Evolutionary conservation across 1,139 yeast species (phyloP).

Genomic region (Groenewaldozyma sp.): DNA sequence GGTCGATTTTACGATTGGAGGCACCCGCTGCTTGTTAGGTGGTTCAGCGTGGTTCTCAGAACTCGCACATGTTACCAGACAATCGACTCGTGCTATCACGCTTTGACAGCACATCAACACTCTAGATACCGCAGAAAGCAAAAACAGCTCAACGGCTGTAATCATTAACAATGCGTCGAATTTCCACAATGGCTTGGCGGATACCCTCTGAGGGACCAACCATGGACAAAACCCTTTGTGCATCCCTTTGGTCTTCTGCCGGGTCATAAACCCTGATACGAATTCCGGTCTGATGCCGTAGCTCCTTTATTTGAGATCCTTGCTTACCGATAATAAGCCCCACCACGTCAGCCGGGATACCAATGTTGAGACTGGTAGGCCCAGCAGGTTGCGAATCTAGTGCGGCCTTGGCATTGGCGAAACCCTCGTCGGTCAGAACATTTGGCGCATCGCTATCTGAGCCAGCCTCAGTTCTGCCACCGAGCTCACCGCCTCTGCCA

Average conservation of each 20-base stretch:
- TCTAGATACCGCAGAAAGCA: too few relatives aligned
- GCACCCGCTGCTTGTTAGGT: too few relatives aligned
- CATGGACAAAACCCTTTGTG: slow-evolving; percentile 37
- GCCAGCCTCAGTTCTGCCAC: neutral
- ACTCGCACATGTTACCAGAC: too few relatives aligned
- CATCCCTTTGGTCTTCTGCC: neutral
- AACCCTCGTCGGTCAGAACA: neutral
- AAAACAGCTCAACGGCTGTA: too few relatives aligned
- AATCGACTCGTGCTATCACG: too few relatives aligned
- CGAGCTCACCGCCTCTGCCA: neutral
- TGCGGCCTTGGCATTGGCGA: neutral
- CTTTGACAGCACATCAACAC: too few relatives aligned
- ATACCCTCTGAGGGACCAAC: slow-evolving; percentile 54
- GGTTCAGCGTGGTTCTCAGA: too few relatives aligned
- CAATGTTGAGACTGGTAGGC: slow-evolving; percentile 27
- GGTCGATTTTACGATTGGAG: too few relatives aligned
- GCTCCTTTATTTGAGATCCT: slow-evolving; percentile 73
- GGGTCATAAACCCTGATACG: slow-evolving; percentile 35
- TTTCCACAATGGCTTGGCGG: neutral
- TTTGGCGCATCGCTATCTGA: slow-evolving; percentile 2
- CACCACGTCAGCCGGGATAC: slow-evolving; percentile 66
- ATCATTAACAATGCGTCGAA: too few relatives aligned
- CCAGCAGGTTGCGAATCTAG: neutral
- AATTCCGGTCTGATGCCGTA: slow-evolving; percentile 65
- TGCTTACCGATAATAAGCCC: slow-evolving; percentile 80